These are phyloP conservation scores for Cronartium ribicola DNA, from an alignment of 1,284 basidiomycete species.

Conservation along the genomic window DNA sequence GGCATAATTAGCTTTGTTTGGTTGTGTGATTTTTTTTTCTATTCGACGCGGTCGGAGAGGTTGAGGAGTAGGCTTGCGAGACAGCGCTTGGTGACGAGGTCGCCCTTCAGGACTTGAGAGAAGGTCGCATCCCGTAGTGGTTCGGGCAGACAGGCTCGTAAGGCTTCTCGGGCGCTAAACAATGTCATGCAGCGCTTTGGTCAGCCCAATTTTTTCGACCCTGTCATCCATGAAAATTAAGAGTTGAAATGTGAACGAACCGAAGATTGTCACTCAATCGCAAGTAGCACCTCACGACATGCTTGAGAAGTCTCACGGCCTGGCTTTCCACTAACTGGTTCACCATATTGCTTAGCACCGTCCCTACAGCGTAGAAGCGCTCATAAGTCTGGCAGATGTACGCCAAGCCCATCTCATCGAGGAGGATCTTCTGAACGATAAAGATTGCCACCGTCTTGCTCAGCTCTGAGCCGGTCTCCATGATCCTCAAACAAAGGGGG, in stretches of 20 bases:
- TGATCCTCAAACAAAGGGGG: constrained; percentile 95
- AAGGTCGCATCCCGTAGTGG: constrained; percentile 94
- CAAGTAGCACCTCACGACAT: constrained; percentile 96
- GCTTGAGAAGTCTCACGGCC: constrained; percentile 91
- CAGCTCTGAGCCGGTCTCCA: constrained; percentile 99
- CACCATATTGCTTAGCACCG: constrained; percentile 98
- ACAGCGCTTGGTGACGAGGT: constrained; percentile 94
- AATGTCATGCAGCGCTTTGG: not conserved
- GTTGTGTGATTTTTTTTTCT: constrained; percentile 32
- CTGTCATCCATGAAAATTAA: not conserved
- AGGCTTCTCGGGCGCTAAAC: constrained; percentile 81
- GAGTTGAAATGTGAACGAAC: constrained; percentile 55
- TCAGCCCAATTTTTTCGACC: not conserved
- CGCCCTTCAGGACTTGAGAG: constrained; percentile 63
- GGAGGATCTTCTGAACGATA: constrained; percentile 97
- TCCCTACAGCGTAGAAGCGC: constrained; percentile 97
- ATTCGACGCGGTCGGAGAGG: constrained; percentile 59
- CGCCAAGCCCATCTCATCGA: constrained; percentile 94
- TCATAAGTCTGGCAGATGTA: constrained; percentile 99
- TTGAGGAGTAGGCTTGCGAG: constrained; percentile 91
- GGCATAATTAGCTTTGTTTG: not conserved
- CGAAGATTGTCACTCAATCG: constrained; percentile 92
- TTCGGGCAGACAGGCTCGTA: constrained; percentile 94
- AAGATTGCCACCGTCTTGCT: constrained; percentile 99
- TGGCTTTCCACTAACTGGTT: constrained; percentile 93